phyloP scores from a whole-genome alignment of 805 yeast genomes.

The Maudiozyma bulderi region DNA sequence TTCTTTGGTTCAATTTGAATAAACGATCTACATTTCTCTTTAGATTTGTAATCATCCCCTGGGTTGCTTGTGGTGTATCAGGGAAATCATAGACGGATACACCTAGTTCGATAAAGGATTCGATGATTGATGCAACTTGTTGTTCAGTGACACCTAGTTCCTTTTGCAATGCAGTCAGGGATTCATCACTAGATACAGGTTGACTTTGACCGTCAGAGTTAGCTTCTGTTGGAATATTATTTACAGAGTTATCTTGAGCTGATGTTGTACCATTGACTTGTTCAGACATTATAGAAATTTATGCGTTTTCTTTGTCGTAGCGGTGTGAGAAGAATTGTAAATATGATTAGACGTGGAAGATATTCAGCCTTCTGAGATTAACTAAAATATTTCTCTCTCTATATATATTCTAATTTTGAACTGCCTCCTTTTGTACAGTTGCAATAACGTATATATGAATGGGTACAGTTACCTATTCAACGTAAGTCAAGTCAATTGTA shows the following conservation, averaged over 20 bases:
- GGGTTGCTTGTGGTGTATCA: slow-evolving; percentile 73
- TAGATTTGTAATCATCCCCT: slow-evolving; percentile 35
- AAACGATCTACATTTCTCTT: slow-evolving; percentile 36
- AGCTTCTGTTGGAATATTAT: neutral
- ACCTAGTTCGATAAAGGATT: slow-evolving; percentile 80
- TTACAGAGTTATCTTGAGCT: neutral
- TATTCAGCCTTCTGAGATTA: too few species aligned
- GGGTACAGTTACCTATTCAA: too few species aligned
- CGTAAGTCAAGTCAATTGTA: too few species aligned
- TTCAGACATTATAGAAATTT: too few species aligned
- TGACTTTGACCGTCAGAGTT: neutral
- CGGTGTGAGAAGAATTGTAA: too few species aligned
- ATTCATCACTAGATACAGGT: neutral
- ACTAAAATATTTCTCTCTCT: too few species aligned
- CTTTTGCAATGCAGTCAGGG: slow-evolving; percentile 12
- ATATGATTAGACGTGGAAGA: too few species aligned
- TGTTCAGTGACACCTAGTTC: slow-evolving; percentile 25
- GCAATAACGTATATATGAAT: too few species aligned
- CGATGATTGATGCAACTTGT: slow-evolving; percentile 45
- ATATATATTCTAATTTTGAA: too few species aligned
- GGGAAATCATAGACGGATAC: slow-evolving; percentile 89
- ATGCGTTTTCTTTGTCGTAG: too few species aligned
- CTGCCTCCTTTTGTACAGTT: too few species aligned
- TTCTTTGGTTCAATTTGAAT: slow-evolving; percentile 24
- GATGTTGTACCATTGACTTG: neutral